Conservation (phyloP, 2,329 filamentous ascomycete species). For the Fusarium proliferatum region DNA sequence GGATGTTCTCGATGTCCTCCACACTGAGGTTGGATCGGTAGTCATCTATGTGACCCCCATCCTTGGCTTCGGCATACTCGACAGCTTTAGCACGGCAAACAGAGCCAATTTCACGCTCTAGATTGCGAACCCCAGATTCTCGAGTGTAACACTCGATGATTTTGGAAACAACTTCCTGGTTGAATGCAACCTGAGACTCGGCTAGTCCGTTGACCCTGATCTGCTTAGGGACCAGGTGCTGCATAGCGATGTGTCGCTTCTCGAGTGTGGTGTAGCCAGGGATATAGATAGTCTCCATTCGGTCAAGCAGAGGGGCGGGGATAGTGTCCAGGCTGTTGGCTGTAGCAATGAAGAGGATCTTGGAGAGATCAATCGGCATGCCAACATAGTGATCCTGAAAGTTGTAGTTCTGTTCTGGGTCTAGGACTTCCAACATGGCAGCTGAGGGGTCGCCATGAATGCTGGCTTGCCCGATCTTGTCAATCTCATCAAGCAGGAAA, state of each 20-base stretch:
- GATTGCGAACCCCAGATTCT: slow-evolving; percentile 93
- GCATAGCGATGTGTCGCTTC: slow-evolving; percentile 93
- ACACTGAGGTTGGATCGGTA: slow-evolving; percentile 81
- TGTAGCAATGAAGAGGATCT: slow-evolving; percentile 96
- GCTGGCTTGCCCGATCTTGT: slow-evolving; percentile 92
- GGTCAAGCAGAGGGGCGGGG: slow-evolving; percentile 89
- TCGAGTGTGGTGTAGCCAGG: slow-evolving; percentile 97
- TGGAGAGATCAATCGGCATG: slow-evolving; percentile 94
- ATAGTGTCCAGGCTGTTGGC: slow-evolving; percentile 96
- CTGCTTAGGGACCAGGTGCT: slow-evolving; percentile 96
- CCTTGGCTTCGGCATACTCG: slow-evolving; percentile 90
- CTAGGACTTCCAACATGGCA: slow-evolving; percentile 96
- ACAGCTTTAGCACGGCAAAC: slow-evolving; percentile 97
- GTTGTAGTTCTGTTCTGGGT: slow-evolving; percentile 95
- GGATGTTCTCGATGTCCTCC: slow-evolving; percentile 86
- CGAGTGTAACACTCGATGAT: slow-evolving; percentile 97
- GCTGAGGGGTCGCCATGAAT: slow-evolving; percentile 96
- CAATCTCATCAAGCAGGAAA: slow-evolving; percentile 95
- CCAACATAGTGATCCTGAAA: slow-evolving; percentile 98
- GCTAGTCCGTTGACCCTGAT: slow-evolving; percentile 88
- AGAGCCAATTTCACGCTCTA: slow-evolving; percentile 94
- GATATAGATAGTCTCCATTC: slow-evolving; percentile 95
- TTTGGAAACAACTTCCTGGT: slow-evolving; percentile 88
- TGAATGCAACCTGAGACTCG: slow-evolving; percentile 79
- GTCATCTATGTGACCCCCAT: slow-evolving; percentile 71